phyloP scores from a whole-genome alignment of 257 asterid species.

The Avicennia marina region DNA sequence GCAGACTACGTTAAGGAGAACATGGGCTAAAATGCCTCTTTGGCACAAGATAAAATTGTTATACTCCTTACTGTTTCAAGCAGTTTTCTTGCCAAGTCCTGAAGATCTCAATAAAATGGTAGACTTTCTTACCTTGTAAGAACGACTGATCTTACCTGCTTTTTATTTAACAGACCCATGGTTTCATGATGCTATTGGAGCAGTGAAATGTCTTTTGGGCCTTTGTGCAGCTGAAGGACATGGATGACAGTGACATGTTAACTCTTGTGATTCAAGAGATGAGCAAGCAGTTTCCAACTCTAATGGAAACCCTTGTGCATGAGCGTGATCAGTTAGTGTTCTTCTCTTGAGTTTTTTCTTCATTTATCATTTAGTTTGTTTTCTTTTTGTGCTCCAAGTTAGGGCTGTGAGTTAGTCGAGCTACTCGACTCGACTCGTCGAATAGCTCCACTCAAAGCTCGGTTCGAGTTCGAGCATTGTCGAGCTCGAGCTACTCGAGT shows the following conservation, averaged over 20 bases:
- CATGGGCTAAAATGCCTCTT: constrained; percentile 90
- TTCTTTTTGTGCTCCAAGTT: not conserved
- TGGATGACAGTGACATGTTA: constrained; percentile 91
- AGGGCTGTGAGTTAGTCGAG: not conserved
- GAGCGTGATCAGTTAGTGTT: constrained; percentile 84
- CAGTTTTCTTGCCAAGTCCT: constrained; percentile 72
- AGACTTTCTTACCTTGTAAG: constrained; percentile 14
- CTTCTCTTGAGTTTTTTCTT: constrained; percentile 8
- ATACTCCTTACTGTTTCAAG: constrained; percentile 71
- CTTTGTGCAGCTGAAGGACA: constrained; percentile 79
- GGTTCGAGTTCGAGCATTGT: too few relatives aligned
- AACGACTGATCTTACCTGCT: constrained; percentile 10
- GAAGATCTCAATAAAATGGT: constrained; percentile 69
- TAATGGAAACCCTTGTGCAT: constrained; percentile 91
- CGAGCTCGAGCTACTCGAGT: too few relatives aligned
- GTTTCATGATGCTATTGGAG: constrained; percentile 8
- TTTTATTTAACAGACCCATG: not conserved
- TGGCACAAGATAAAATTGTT: constrained; percentile 85
- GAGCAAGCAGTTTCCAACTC: constrained; percentile 87
- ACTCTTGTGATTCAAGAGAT: constrained; percentile 89
- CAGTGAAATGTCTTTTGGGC: constrained; percentile 10
- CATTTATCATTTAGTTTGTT: too few relatives aligned
- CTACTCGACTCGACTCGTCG: too few relatives aligned
- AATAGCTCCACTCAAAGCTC: too few relatives aligned
- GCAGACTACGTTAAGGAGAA: constrained; percentile 77